These are phyloP conservation scores for Fraxinus ornus DNA, from an alignment of 305 asterid species.

Conservation along the genomic window DNA sequence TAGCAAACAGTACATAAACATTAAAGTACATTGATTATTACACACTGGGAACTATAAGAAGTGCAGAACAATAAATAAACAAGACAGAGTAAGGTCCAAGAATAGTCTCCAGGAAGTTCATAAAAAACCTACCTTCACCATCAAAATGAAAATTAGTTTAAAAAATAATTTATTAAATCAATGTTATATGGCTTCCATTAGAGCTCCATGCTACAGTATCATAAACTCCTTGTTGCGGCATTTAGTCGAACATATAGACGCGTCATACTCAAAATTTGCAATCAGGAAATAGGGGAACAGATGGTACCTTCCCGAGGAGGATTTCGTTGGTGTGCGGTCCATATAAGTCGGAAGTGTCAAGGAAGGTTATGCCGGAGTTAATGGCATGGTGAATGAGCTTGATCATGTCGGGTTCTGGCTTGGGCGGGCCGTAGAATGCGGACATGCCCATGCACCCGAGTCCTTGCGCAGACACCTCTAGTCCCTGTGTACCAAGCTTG, in stretches of 20 bases:
- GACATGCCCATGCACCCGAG: slow-evolving; percentile 59
- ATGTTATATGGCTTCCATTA: background rate
- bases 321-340: slow-evolving; percentile 49
- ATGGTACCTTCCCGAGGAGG: slow-evolving; percentile 23
- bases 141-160: background rate
- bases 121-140: background rate
- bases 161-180: background rate
- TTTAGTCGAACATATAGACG: background rate
- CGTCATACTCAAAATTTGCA: background rate
- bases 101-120: background rate
- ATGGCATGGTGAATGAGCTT: slow-evolving; percentile 43
- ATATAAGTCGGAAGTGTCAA: slow-evolving; percentile 46
- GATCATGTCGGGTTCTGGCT: slow-evolving; percentile 48
- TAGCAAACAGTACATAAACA: background rate
- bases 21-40: background rate
- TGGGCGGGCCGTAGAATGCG: slow-evolving; percentile 37
- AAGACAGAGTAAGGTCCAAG: background rate
- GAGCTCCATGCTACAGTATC: background rate
- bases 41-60: background rate
- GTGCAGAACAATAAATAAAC: background rate
- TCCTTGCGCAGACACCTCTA: slow-evolving; percentile 49
- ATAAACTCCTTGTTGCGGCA: background rate
- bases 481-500: slow-evolving; percentile 46
- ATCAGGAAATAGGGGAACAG: background rate
- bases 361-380: slow-evolving; percentile 41